Evolutionary conservation across 2,329 filamentous ascomycete species (phyloP).

Genomic region (Diaporthe australafricana): DNA sequence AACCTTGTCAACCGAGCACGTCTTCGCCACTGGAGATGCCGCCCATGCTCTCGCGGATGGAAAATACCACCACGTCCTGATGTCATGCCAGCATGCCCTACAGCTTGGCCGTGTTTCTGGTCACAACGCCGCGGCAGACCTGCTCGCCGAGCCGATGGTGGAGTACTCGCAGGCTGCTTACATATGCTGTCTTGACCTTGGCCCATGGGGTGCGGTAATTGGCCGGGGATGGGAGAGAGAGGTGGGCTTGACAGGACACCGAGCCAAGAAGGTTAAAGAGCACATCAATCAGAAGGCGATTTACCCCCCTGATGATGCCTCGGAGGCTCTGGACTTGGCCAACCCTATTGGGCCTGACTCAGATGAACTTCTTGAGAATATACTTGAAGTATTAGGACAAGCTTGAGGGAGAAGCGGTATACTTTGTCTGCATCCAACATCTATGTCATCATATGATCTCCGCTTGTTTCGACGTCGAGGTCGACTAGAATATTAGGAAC

Average conservation of each 20-base stretch:
- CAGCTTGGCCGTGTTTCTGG: constrained; percentile 14
- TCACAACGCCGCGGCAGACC: neutral
- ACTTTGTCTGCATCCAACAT: too few relatives aligned
- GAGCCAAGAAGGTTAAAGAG: constrained; percentile 7
- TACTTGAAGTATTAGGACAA: neutral
- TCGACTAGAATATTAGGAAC: too few relatives aligned
- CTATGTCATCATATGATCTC: rapidly evolving
- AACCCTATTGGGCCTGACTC: constrained; percentile 1
- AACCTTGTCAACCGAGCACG: neutral
- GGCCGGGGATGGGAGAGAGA: neutral
- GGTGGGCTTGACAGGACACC: neutral
- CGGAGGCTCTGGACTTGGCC: neutral
- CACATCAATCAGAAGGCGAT: constrained; percentile 2
- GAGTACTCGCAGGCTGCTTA: neutral
- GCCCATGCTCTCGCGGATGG: neutral
- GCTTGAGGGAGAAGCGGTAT: rapidly evolving
- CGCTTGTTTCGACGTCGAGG: too few relatives aligned
- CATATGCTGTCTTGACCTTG: neutral
- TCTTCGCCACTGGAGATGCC: neutral
- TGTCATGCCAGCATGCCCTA: constrained; percentile 14
- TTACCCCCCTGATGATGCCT: neutral
- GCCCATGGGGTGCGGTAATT: neutral
- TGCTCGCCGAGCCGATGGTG: neutral
- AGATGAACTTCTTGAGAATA: neutral
- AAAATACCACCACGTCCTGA: neutral